Evolutionary conservation across 495 filamentous ascomycete genomes (phyloP).

Genomic region (Paragyromitra xinjiangensis): DNA sequence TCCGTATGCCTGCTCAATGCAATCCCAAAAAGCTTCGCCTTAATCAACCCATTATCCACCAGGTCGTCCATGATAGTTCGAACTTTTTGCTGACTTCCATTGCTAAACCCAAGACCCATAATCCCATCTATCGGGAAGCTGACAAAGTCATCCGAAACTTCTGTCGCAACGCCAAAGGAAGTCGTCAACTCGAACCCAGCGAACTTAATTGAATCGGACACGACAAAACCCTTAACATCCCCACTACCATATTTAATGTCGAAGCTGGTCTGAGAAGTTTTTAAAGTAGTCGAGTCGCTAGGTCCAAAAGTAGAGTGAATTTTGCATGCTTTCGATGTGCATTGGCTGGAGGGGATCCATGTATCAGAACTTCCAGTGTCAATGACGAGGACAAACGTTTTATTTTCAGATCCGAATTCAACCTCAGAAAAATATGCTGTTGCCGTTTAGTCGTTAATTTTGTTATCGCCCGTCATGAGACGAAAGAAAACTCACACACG

Average conservation of each 20-base stretch:
- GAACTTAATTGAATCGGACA: slow-evolving; percentile 70
- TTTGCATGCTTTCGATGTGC: slow-evolving; percentile 68
- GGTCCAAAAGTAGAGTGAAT: slow-evolving; percentile 73
- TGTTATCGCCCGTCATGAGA: background rate
- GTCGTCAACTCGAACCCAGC: slow-evolving; percentile 70
- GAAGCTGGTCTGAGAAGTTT: slow-evolving; percentile 64
- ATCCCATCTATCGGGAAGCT: slow-evolving; percentile 89
- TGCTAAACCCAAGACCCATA: slow-evolving; percentile 72
- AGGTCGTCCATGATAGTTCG: slow-evolving; percentile 73
- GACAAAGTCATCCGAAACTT: slow-evolving; percentile 72
- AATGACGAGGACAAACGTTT: slow-evolving; percentile 75
- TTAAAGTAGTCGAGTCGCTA: slow-evolving; percentile 67
- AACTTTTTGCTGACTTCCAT: slow-evolving; percentile 59
- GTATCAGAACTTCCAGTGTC: slow-evolving; percentile 81
- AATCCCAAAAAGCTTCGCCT: slow-evolving; percentile 73
- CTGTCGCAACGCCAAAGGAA: slow-evolving; percentile 73
- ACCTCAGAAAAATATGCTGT: slow-evolving; percentile 75
- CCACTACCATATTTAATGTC: slow-evolving; percentile 77
- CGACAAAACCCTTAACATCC: slow-evolving; percentile 69
- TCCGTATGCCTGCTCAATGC: slow-evolving; percentile 72
- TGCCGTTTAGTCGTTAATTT: slow-evolving; percentile 11
- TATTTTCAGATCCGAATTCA: slow-evolving; percentile 70
- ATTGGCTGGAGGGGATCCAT: slow-evolving; percentile 78
- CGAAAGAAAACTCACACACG: slow-evolving; percentile 39
- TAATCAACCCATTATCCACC: slow-evolving; percentile 65